Percentiles rank a stretch among this genome's conserved stretches.
Evolutionary conservation across 495 filamentous ascomycete species (phyloP).

Genomic region (Wilcoxina mikolae): DNA sequence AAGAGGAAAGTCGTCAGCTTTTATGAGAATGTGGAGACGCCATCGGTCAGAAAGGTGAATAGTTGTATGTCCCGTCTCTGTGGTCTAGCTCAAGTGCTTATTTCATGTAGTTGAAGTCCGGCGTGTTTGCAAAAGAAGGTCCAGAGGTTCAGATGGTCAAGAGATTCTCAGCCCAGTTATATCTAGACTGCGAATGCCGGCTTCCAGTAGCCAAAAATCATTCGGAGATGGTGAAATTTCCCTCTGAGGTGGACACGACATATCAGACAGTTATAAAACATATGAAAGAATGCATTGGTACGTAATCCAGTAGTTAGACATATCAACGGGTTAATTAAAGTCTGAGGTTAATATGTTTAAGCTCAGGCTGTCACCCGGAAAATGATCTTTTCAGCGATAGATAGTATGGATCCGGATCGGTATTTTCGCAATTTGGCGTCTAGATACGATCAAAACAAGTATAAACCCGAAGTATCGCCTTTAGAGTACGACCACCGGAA

Average conservation of each 20-base stretch:
- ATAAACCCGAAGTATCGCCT: too few relatives aligned
- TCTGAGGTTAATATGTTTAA: too few relatives aligned
- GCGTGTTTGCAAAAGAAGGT: constrained; percentile 11
- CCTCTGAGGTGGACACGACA: constrained; percentile 2
- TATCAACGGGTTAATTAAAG: too few relatives aligned
- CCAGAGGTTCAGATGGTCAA: constrained; percentile 4
- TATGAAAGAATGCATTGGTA: constrained; percentile 2
- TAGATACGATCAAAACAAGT: too few relatives aligned
- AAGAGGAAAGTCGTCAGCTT: constrained; percentile 16
- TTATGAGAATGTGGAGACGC: constrained; percentile 16
- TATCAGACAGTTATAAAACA: constrained; percentile 8
- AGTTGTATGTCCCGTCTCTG: neutral
- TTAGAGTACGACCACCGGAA: too few relatives aligned
- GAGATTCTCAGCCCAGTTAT: constrained; percentile 16
- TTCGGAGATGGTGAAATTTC: constrained; percentile 26
- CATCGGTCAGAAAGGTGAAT: constrained; percentile 6
- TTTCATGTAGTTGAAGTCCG: neutral
- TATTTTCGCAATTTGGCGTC: too few relatives aligned
- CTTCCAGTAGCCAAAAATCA: constrained; percentile 19
- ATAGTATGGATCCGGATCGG: too few relatives aligned
- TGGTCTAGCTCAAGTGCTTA: neutral
- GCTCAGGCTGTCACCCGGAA: too few relatives aligned
- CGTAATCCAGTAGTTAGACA: too few relatives aligned
- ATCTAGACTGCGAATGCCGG: constrained; percentile 9
- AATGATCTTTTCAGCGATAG: too few relatives aligned